Percentiles rank a stretch among this genome's conserved stretches.
These are phyloP conservation scores for Lithospermum erythrorhizon DNA, from an alignment of 257 asterid genomes.

Conservation along the genomic window DNA sequence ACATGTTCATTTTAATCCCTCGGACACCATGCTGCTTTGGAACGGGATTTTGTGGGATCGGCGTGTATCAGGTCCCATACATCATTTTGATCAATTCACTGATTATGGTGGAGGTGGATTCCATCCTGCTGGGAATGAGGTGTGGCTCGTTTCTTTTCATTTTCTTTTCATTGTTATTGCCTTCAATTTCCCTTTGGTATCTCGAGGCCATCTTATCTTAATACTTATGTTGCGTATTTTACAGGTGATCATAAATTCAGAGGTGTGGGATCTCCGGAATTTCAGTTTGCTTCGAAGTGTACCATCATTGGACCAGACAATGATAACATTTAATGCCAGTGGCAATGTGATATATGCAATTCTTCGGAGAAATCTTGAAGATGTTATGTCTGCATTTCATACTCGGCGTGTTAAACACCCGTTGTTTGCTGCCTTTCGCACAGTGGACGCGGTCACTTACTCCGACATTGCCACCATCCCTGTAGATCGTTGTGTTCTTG, in stretches of 20 bases:
- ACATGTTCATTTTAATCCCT: constrained; percentile 70
- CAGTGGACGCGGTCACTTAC: constrained; percentile 85
- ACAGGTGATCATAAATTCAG: constrained; percentile 93
- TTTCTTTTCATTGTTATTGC: neutral
- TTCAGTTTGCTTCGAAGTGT: constrained; percentile 73
- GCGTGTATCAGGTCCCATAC: constrained; percentile 56
- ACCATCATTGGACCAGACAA: constrained; percentile 81
- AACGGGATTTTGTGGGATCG: constrained; percentile 95
- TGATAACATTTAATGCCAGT: constrained; percentile 71
- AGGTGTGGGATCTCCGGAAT: constrained; percentile 96
- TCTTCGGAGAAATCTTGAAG: constrained; percentile 91
- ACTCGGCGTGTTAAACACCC: constrained; percentile 85
- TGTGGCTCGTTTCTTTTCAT: constrained; percentile 11
- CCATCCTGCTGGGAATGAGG: constrained; percentile 99
- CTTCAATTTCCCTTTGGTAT: neutral
- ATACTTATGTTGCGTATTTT: neutral
- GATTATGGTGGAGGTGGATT: constrained; percentile 98
- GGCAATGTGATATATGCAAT: constrained; percentile 92
- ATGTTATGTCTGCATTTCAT: constrained; percentile 68
- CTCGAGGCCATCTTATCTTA: too few species aligned
- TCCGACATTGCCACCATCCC: constrained; percentile 89
- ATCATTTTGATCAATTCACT: constrained; percentile 80
- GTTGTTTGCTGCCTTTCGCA: constrained; percentile 84
- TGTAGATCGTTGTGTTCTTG: constrained; percentile 89
- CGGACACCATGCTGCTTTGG: constrained; percentile 81